phyloP scores from a whole-genome alignment of 768 basidiomycete genomes.

The Lactifluus subvellereus region DNA sequence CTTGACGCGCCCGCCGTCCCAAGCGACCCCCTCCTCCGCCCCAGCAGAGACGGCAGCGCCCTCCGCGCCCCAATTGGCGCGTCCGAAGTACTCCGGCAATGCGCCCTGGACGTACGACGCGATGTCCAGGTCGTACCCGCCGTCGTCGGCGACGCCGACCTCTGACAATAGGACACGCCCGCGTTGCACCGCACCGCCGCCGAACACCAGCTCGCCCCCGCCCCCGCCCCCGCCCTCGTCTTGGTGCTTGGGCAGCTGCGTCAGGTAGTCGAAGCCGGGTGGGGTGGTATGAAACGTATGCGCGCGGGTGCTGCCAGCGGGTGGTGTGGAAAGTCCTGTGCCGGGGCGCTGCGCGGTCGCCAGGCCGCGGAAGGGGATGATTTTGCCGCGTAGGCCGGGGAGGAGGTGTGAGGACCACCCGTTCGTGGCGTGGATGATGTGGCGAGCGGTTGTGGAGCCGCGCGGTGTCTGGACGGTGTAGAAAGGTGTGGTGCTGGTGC shows the following conservation, averaged over 20 bases:
- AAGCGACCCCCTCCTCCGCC: constrained; percentile 26
- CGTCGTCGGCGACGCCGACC: constrained; percentile 34
- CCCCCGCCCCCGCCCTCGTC: constrained; percentile 26
- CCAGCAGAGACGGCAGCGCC: constrained; percentile 23
- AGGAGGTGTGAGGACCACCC: constrained; percentile 74
- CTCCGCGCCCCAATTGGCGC: constrained; percentile 40
- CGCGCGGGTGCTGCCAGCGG: constrained; percentile 39
- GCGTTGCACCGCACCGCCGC: constrained; percentile 47
- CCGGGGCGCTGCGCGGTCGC: constrained; percentile 66
- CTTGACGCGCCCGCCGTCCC: constrained; percentile 45
- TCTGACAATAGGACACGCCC: constrained; percentile 29
- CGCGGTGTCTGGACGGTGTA: constrained; percentile 59
- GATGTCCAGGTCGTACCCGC: constrained; percentile 33
- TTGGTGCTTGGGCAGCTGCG: constrained; percentile 40
- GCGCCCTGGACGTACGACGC: constrained; percentile 44
- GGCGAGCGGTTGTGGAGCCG: constrained; percentile 50
- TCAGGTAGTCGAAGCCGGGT: constrained; percentile 58
- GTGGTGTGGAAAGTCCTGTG: constrained; percentile 26
- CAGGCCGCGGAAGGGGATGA: constrained; percentile 52
- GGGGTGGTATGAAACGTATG: constrained; percentile 52
- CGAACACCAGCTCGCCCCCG: constrained; percentile 53
- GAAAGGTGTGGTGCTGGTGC: constrained; percentile 24
- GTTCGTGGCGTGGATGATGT: constrained; percentile 83
- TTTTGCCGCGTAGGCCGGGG: constrained; percentile 51
- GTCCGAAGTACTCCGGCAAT: constrained; percentile 50